phyloP scores from a whole-genome alignment of 2,329 filamentous ascomycete genomes.

The Ophiostoma pallidulum region DNA sequence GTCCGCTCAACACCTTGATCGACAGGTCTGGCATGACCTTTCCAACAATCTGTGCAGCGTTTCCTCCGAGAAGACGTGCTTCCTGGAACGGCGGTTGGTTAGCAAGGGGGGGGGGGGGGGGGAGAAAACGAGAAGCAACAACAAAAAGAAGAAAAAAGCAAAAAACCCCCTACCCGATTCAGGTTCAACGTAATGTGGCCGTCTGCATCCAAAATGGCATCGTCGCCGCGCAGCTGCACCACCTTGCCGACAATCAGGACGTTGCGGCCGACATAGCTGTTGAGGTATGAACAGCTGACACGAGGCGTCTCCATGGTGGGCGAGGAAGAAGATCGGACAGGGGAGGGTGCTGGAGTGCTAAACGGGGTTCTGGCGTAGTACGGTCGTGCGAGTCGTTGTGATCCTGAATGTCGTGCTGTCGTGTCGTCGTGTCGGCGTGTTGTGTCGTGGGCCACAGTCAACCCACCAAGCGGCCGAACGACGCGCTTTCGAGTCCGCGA shows the following conservation, averaged over 20 bases:
- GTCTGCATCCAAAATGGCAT: constrained; percentile 69
- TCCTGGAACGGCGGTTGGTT: constrained; percentile 43
- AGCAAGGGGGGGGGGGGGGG: neutral
- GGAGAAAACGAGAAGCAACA: neutral
- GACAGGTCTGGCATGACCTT: constrained; percentile 67
- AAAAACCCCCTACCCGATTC: constrained; percentile 53
- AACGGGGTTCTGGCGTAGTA: too few relatives aligned
- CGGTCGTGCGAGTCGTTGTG: too few relatives aligned
- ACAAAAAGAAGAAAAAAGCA: too few relatives aligned
- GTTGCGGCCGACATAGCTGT: constrained; percentile 62
- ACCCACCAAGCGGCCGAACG: too few relatives aligned
- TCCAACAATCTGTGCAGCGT: constrained; percentile 67
- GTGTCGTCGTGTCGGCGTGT: too few relatives aligned
- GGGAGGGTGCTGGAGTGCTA: neutral
- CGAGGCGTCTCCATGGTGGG: constrained; percentile 69
- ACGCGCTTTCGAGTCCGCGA: neutral
- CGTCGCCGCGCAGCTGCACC: constrained; percentile 68
- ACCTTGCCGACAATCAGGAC: constrained; percentile 85
- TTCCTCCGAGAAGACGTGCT: constrained; percentile 57
- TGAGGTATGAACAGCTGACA: constrained; percentile 70
- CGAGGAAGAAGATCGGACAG: neutral
- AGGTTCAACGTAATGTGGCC: constrained; percentile 67
- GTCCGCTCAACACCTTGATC: constrained; percentile 59
- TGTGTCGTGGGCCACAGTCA: too few relatives aligned
- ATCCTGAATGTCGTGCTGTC: too few relatives aligned